Evolutionary conservation across 2,329 filamentous ascomycete genomes (phyloP).

Genomic region (Akanthomyces dipterigenus): DNA sequence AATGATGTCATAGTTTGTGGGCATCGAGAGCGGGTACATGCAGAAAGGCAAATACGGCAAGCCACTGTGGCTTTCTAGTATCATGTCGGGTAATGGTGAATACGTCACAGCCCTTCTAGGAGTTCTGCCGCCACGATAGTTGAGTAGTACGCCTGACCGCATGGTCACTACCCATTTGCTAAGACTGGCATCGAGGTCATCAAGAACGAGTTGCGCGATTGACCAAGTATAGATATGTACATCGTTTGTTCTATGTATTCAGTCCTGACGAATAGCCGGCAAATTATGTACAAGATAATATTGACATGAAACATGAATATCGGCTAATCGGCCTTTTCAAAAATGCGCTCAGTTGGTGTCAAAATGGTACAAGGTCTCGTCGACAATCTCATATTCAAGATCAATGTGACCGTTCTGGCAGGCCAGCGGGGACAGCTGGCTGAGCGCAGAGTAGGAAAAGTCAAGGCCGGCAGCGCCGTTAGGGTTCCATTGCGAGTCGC

Average conservation of each 20-base stretch:
- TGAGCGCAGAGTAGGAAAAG: conserved; percentile 13
- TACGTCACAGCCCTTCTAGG: too few relatives aligned
- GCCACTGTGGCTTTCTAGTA: background rate
- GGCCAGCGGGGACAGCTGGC: conserved; percentile 11
- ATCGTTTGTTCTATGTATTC: background rate
- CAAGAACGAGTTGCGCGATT: background rate
- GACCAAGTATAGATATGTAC: background rate
- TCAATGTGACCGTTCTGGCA: conserved; percentile 15
- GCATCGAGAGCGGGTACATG: too few relatives aligned
- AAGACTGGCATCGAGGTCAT: too few relatives aligned
- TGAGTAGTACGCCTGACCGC: background rate
- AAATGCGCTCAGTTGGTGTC: conserved; percentile 3
- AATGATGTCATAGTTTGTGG: too few relatives aligned
- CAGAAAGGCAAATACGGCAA: background rate
- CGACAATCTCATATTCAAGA: conserved; percentile 14
- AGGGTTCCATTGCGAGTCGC: conserved; percentile 11
- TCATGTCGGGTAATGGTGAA: background rate
- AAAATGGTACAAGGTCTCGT: conserved; percentile 16
- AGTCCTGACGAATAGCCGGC: too few relatives aligned
- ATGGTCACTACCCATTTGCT: background rate
- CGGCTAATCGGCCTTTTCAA: background rate
- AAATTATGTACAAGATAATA: background rate
- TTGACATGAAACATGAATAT: background rate
- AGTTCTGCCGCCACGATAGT: too few relatives aligned
- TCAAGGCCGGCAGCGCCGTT: conserved; percentile 15